phyloP scores from a whole-genome alignment of 306 rosid species.

The Sicyos edulis region DNA sequence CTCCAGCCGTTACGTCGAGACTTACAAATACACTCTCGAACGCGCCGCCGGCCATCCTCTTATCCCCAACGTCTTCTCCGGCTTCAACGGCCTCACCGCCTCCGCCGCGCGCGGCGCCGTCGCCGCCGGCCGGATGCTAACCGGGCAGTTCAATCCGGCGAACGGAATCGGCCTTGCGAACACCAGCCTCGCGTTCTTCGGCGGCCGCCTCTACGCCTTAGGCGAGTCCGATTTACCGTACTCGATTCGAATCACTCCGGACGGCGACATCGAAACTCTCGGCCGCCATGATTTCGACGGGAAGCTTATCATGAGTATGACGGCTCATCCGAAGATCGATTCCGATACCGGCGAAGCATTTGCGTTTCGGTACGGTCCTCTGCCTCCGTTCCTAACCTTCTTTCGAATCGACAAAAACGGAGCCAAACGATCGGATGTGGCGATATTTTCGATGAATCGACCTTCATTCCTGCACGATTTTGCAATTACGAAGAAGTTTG shows the following conservation, averaged over 20 bases:
- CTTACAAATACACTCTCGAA: conserved; percentile 57
- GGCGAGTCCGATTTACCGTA: conserved; percentile 91
- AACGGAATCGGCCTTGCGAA: conserved; percentile 86
- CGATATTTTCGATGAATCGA: conserved; percentile 58
- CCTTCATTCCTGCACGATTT: conserved; percentile 77
- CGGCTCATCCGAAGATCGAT: conserved; percentile 82
- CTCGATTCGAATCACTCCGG: conserved; percentile 22
- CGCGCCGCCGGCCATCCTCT: conserved; percentile 57
- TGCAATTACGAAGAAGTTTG: conserved; percentile 64
- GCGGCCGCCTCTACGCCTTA: conserved; percentile 48
- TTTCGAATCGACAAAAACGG: conserved; percentile 53
- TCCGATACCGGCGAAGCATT: conserved; percentile 61
- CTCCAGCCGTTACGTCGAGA: conserved; percentile 71
- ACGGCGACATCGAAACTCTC: conserved; percentile 53
- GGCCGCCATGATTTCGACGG: conserved; percentile 66
- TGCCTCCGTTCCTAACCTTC: conserved; percentile 73
- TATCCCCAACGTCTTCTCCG: conserved; percentile 68
- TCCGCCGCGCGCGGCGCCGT: conserved; percentile 73
- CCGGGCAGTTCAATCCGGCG: conserved; percentile 50
- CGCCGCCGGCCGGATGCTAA: conserved; percentile 42
- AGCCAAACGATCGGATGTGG: conserved; percentile 51
- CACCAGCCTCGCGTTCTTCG: conserved; percentile 65
- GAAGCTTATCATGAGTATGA: conserved; percentile 56
- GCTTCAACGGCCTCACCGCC: conserved; percentile 52
- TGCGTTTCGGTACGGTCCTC: conserved; percentile 66